Conservation (phyloP, 148 eudicot species). For the Rhododendron vialii region DNA sequence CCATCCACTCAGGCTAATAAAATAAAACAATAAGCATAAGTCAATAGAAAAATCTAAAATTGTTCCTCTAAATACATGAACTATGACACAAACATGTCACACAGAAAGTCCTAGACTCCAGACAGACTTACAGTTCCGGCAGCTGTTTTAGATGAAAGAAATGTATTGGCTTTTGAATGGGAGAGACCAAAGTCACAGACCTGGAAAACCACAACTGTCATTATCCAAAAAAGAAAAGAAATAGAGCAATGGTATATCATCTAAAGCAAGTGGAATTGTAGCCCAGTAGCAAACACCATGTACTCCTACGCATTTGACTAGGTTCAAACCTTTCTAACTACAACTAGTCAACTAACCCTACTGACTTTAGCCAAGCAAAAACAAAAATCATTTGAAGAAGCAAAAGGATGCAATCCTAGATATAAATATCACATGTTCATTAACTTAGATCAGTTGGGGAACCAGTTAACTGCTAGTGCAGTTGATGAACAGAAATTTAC, state of each 20-base stretch:
- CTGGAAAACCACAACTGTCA: conserved; percentile 29
- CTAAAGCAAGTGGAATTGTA: neutral
- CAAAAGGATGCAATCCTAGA: neutral
- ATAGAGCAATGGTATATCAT: conserved; percentile 3
- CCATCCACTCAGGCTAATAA: conserved; percentile 95
- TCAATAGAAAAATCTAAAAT: neutral
- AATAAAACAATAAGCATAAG: neutral
- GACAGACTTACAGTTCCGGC: conserved; percentile 85
- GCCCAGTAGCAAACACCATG: neutral
- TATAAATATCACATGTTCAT: neutral
- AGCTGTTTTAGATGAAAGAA: conserved; percentile 85
- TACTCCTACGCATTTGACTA: neutral
- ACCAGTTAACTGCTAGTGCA: neutral
- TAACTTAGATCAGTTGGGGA: neutral
- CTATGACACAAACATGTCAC: neutral
- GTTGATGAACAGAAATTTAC: neutral
- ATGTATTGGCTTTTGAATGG: conserved; percentile 77
- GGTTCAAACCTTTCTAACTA: neutral
- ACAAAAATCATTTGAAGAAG: neutral
- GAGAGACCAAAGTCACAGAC: conserved; percentile 96
- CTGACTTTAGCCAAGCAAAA: neutral
- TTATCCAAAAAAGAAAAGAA: neutral
- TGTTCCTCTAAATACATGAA: neutral
- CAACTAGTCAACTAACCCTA: neutral
- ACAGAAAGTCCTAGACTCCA: neutral